Evolutionary conservation across 176 grass and related monocot species (phyloP), one percentile per base, ranked within the genome.

Genomic region (Microstegium vimineum): DNA sequence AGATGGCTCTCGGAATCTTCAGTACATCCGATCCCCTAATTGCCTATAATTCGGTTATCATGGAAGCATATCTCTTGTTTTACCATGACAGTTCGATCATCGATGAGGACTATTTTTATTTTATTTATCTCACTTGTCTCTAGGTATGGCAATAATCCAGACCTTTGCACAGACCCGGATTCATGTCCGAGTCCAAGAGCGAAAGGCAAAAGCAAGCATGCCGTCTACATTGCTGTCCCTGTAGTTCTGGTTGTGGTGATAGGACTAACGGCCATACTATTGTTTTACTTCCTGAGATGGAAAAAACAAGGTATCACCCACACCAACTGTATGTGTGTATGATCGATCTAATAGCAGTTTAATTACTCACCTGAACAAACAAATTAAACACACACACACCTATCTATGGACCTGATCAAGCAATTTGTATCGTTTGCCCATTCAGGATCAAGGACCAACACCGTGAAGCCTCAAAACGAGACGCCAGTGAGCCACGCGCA

Each of bases 141-240:
- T 72, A 92, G 86, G 33, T 69, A 86, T 81, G 86, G 17, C 10
- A 62, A 79, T 30, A 89, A 92, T 60, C 73, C 30, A 10, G 9
- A 80, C 47, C 83, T 92, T 16, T 86, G 86, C 77, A 75, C 32
- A 71, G 18, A 75, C 22, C 20, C 10, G 8, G 70, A 8, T 28
- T 67, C 74, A 34, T 90, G 87, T 69, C 27, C 64, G 17, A 36
- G 35, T 5, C 30, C 57, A 8, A 36, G 35, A 36, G 7, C 45
- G 9, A 65, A 81, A 52, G 40, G 31, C 37, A 90, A 78, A 37
- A 67, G 25, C 42, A 85, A 13, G 41, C 37, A 62, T 23, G 69
- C n/a, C 31, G 10, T 89, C 79, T 76, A 82, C 43, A 81, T 89
- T 74, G 10, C 71, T 1, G 61, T 89, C 0, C 67, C 82, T 0